Percentiles rank a stretch among this genome's conserved stretches.
phyloP scores from a whole-genome alignment of 345 rosid species.

The Hirschfeldia incana region DNA sequence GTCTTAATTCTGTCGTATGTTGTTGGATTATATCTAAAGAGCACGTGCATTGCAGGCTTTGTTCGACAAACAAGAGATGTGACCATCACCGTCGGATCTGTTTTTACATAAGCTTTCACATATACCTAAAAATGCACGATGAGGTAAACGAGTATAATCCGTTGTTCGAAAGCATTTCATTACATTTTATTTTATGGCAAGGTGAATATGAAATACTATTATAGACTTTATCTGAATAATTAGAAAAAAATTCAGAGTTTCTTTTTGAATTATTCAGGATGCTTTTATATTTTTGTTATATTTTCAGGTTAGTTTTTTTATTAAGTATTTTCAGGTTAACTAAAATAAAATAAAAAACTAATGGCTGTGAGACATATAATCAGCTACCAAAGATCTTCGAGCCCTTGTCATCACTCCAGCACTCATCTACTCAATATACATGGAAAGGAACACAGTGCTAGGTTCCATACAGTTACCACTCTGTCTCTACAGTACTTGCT shows the following conservation, averaged over 20 bases:
- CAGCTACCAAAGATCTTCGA: background rate
- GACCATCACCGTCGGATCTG: slow-evolving; percentile 32
- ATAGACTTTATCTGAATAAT: no score
- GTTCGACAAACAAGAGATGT: slow-evolving; percentile 35
- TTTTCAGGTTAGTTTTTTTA: no score
- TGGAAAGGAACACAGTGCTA: background rate
- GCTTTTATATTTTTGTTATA: no score
- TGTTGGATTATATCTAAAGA: slow-evolving; percentile 55
- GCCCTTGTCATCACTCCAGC: background rate
- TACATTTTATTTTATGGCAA: no score
- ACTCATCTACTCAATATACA: background rate
- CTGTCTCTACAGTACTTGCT: background rate
- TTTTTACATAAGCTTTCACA: slow-evolving; percentile 18
- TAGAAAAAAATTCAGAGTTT: no score
- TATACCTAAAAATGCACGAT: background rate
- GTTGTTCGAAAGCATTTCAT: background rate
- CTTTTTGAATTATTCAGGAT: no score
- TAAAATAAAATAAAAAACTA: no score
- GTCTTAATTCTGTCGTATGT: slow-evolving; percentile 59
- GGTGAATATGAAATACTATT: no score
- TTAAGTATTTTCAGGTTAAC: no score
- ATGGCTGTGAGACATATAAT: background rate
- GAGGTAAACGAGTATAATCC: no score
- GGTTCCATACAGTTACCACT: background rate
- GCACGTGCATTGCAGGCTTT: slow-evolving; percentile 60